A percentile compares a stretch with the other conserved stretches of the same genome.
phyloP scores from a whole-genome alignment of 805 yeast species.

The Candida silvatica region DNA sequence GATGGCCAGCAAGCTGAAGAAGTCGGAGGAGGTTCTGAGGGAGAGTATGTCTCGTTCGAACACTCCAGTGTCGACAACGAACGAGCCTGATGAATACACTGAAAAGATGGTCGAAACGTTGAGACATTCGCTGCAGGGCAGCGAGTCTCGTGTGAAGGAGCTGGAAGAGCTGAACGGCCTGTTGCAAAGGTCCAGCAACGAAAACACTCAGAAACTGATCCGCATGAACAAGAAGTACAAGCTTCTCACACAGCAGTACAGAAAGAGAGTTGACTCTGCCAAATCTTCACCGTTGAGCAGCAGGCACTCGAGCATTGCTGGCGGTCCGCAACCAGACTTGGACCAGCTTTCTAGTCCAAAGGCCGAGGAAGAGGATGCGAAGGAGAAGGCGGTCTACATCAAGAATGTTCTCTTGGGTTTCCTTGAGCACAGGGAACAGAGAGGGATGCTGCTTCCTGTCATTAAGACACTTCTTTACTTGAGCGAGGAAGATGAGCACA shows the following conservation, averaged over 20 bases:
- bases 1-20: slow-evolving; percentile 4
- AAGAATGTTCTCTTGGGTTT: slow-evolving; percentile 89
- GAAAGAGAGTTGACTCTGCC: slow-evolving; percentile 17
- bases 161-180: slow-evolving; percentile 42
- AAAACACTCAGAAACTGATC: slow-evolving; percentile 56
- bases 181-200: slow-evolving; percentile 58
- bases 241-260: slow-evolving; percentile 49
- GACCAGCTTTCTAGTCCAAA: slow-evolving; percentile 6
- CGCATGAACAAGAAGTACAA: slow-evolving; percentile 66
- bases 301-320: slow-evolving; percentile 12
- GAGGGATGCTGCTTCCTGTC: slow-evolving; percentile 80
- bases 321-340: slow-evolving; percentile 2
- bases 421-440: slow-evolving; percentile 86
- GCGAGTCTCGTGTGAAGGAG: slow-evolving; percentile 46
- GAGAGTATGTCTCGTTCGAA: background rate
- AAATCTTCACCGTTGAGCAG: slow-evolving; percentile 15
- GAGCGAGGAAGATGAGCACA: slow-evolving; percentile 62
- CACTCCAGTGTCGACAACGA: background rate
- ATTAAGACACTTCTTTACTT: slow-evolving; percentile 65
- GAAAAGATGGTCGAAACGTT: slow-evolving; percentile 30
- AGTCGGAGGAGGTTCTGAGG: background rate
- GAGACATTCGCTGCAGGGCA: slow-evolving; percentile 41
- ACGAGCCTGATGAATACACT: slow-evolving; percentile 7
- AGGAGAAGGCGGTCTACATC: slow-evolving; percentile 61
- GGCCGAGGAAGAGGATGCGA: slow-evolving; percentile 18